phyloP scores from a whole-genome alignment of 352 stramenopile species.

The Globisporangium parvum region DNA sequence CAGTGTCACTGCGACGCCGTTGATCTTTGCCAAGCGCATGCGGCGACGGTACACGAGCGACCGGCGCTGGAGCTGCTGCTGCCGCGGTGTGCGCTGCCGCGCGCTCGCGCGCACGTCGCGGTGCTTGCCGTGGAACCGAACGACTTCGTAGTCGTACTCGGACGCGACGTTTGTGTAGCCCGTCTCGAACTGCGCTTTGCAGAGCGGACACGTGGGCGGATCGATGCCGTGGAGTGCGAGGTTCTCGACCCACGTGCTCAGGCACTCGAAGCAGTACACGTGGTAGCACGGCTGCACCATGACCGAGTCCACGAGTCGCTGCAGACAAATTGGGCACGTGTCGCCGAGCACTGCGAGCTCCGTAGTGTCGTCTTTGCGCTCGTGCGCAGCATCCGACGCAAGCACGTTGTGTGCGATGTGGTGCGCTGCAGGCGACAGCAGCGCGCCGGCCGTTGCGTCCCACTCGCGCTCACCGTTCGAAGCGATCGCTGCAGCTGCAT shows the following conservation, averaged over 20 bases:
- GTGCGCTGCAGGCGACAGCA: constrained; percentile 17
- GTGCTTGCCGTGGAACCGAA: constrained; percentile 34
- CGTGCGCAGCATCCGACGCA: constrained; percentile 2
- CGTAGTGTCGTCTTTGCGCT: constrained; percentile 17
- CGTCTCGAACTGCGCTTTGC: constrained; percentile 51
- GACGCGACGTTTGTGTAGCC: constrained; percentile 58
- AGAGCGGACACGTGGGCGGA: constrained; percentile 54
- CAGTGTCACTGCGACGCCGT: constrained; percentile 20
- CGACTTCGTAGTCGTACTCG: constrained; percentile 53
- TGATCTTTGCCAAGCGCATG: constrained; percentile 50
- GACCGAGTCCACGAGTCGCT: constrained; percentile 42
- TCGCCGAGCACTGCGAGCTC: constrained; percentile 63
- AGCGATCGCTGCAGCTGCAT: constrained; percentile 1
- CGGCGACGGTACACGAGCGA: constrained; percentile 50
- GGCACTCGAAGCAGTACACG: constrained; percentile 67
- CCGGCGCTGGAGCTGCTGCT: constrained; percentile 21
- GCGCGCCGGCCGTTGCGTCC: constrained; percentile 13
- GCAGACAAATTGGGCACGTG: constrained; percentile 63
- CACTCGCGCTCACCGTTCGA: constrained; percentile 10
- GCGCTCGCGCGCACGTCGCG: constrained; percentile 8
- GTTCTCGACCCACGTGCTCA: constrained; percentile 55
- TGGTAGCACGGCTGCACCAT: constrained; percentile 63
- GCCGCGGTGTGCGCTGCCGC: constrained; percentile 5
- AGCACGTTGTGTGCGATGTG: constrained; percentile 8
- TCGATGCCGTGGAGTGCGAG: constrained; percentile 49